phyloP scores from a whole-genome alignment of 495 filamentous ascomycete genomes.

The Podospora conica region DNA sequence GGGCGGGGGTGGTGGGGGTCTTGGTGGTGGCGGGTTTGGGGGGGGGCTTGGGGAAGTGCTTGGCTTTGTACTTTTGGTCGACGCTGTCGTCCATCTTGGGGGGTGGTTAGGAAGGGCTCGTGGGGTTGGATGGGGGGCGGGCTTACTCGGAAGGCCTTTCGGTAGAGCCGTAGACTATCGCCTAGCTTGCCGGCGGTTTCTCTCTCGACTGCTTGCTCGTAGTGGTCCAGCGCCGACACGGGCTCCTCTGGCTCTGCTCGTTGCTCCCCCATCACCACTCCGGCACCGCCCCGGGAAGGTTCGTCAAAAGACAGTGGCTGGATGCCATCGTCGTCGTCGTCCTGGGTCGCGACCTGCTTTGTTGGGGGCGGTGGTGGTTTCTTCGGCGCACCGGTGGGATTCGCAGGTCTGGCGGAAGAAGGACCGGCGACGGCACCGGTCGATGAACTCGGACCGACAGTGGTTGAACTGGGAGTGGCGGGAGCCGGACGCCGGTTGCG shows the following conservation, averaged over 20 bases:
- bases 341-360: constrained; percentile 6
- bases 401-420: constrained; percentile 4
- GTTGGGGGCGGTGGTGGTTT: constrained; percentile 15
- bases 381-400: background rate
- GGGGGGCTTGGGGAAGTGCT: constrained; percentile 69
- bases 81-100: constrained; percentile 71
- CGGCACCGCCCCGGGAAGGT: constrained; percentile 11
- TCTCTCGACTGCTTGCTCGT: constrained; percentile 84
- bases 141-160: constrained; percentile 77
- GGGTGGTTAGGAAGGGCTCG: background rate
- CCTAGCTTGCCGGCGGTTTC: constrained; percentile 79
- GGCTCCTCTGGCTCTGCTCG: constrained; percentile 44
- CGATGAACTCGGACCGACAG: background rate
- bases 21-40: constrained; percentile 20
- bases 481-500: constrained; percentile 15
- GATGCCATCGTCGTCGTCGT: constrained; percentile 35
- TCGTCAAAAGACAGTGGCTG: constrained; percentile 36
- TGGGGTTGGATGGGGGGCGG: background rate
- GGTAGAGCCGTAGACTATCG: constrained; percentile 82
- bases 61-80: constrained; percentile 79
- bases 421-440: constrained; percentile 1
- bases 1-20: background rate
- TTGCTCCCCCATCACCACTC: background rate
- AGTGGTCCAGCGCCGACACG: constrained; percentile 80
- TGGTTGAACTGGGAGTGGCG: background rate